Base-by-base conservation (phyloP, 2,329 filamentous ascomycete species). In the Lecanicillium sp. region DNA sequence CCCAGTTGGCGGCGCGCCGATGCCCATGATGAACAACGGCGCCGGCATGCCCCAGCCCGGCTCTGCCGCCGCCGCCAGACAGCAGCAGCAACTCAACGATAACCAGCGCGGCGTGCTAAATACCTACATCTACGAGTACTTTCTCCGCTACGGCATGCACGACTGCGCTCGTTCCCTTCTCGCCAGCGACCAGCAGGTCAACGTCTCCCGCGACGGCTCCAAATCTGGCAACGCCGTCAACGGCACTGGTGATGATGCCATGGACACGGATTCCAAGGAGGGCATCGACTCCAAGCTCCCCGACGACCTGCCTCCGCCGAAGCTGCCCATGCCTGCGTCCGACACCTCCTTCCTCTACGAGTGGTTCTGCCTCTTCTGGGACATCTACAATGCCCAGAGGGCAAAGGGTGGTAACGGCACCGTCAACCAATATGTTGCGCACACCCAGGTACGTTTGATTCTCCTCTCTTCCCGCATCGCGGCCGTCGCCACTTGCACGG, bases 281-380 rank as follows among this genome's bases (percentile, higher is more conserved):
- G 81, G 84, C 46, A 64, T 83, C 44, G 81, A 86, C 49, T 60
- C 71, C 36, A 89, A 90, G 58, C 73, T 84, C 31, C 85, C 86
- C 1, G 77, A 81, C 41, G 88, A 94, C 54, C 72, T 97, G 29
- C 90, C 90, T 4, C 72, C 77, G 6, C 81, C 87, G 11, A 79
- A 79, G 46, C 68, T 87, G 5, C 79, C 81, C 11, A 73, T 70
- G 56, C 74, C 75, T 35, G 70, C 71, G 44, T 74, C 74, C 39
- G 84, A 83, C 52, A 84, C 77, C 45, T 87, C 86, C 18, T 97
- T 98, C 55, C 71, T 98, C n/a, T 84, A 87, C 50, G 92, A 97
- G 55, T 98, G 92, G 92, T 98, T 94, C 69, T 87, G 82, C 55
- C 75, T 96, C 37, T 98, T 98, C 61, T 97, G 88, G 88, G 92